Evolutionary conservation across 179 eudicot species (phyloP).

Genomic region (Sideroxylon spinosum): DNA sequence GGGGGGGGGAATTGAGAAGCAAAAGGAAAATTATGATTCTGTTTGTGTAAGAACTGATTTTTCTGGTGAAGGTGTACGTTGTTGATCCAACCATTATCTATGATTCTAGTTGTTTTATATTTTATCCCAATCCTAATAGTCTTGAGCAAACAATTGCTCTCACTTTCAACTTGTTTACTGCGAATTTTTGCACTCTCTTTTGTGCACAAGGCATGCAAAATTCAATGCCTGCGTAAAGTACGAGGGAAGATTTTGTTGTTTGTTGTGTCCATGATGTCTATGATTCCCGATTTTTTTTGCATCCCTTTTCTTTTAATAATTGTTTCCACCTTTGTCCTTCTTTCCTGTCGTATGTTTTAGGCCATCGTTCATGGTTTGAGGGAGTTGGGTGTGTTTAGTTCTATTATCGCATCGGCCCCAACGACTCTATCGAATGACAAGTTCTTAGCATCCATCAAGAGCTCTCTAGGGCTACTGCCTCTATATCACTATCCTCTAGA

Average conservation of each 20-base stretch:
- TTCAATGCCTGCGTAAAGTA: neutral
- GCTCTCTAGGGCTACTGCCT: constrained; percentile 30
- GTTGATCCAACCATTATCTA: neutral
- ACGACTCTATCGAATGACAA: constrained; percentile 41
- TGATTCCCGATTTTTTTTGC: neutral
- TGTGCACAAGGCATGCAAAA: neutral
- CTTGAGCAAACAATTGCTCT: neutral
- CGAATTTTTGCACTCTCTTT: neutral
- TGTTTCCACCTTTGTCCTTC: neutral
- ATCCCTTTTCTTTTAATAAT: neutral
- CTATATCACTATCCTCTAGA: constrained; percentile 33
- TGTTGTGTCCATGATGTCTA: neutral
- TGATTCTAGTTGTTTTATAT: neutral
- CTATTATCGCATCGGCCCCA: constrained; percentile 55
- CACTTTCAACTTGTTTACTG: neutral
- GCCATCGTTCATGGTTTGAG: constrained; percentile 72
- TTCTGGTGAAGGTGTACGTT: too few relatives aligned
- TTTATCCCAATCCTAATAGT: neutral
- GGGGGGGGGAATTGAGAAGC: too few relatives aligned
- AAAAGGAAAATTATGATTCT: too few relatives aligned
- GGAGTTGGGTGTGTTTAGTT: constrained; percentile 61
- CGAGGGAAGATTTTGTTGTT: neutral
- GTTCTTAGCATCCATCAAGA: constrained; percentile 43
- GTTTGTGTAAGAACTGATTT: too few relatives aligned
- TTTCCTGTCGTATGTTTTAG: constrained; percentile 29